Base-by-base conservation (phyloP, 2,329 filamentous ascomycete genomes). In the Aspergillus spinulosporus region DNA sequence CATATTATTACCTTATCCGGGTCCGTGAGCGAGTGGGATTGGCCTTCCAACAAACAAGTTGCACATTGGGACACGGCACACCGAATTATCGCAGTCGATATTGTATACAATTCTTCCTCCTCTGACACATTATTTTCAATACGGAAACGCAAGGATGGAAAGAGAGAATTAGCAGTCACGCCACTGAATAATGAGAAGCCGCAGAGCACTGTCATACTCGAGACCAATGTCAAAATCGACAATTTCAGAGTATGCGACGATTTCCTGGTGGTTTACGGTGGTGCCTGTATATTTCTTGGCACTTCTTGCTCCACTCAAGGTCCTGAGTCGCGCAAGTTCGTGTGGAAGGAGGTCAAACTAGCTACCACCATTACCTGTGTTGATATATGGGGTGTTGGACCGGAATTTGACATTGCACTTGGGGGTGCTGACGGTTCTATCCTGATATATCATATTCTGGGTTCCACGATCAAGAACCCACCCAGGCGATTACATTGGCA, bases 401-500 rank as follows among this genome's bases (percentile, higher is more conserved):
- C 9, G 6, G 66, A 77, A 8, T 72, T 94, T n/a, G 88, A 96
- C 66, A 72, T 99, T 28, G 87, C 87, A 3, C 76, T 96, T 52
- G 94, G 94, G 51, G 87, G 90, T 60, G 82, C 84, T 4, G 83
- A 86, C 49, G 94, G 94, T 62, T 82, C 84, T 26, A 88, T 97
- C 43, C 84, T 90, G 66, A 75, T 92, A n/a, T 96, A 96, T 71
- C 84, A 88, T 59, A 88, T 96, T 72, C 76, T 92, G 12, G 68
- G 93, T 11, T 72, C 68, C 3, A 69, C 73, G 75, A 67, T 53
- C 68, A 65, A 59, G 64, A 63, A 34, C 65, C 80, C 83, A 40
- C 79, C 82, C 15, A 85, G 87, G 55, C 88, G 88, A 61, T 80
- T 92, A 52, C 94, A 97, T 72, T 99, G 94, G 94, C 94, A 99